Evolutionary conservation across 192 early-diverging fungal genomes (phyloP).

Genomic region (Tieghemiomyces parasiticus): DNA sequence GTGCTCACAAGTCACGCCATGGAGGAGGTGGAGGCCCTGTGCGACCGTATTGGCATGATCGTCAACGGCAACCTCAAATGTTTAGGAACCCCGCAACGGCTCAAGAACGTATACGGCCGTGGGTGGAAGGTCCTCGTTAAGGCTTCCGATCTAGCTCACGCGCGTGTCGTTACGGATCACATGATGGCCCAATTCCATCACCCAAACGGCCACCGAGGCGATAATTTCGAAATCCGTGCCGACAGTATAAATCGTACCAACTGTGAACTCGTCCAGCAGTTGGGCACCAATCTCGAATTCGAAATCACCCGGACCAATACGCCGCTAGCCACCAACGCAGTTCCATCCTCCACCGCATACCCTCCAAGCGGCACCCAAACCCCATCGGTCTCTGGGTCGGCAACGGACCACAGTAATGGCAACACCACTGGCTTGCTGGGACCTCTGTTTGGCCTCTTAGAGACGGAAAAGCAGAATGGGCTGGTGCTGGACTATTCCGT

Average conservation of each 20-base stretch:
- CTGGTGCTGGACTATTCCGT: conserved; percentile 38
- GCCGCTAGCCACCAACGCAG: background rate
- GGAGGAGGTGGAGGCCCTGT: conserved; percentile 29
- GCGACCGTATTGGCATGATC: conserved; percentile 30
- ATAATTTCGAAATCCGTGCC: no score
- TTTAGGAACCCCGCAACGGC: conserved; percentile 28
- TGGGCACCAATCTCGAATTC: conserved; percentile 23
- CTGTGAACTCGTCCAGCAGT: conserved; percentile 17
- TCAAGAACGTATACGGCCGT: conserved; percentile 31
- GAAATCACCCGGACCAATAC: conserved; percentile 15
- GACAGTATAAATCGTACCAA: conserved; percentile 13
- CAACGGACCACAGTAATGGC: background rate
- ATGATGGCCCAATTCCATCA: conserved; percentile 1
- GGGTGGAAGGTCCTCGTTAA: conserved; percentile 31
- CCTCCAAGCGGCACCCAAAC: no score
- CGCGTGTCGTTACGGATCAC: background rate
- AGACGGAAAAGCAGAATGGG: conserved; percentile 14
- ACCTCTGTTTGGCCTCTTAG: conserved; percentile 31
- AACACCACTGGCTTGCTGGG: conserved; percentile 23
- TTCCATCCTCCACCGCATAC: no score
- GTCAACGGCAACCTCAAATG: conserved; percentile 29
- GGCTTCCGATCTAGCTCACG: conserved; percentile 3
- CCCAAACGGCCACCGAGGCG: conserved; percentile 12
- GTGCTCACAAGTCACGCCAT: conserved; percentile 27
- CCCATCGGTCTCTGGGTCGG: conserved; percentile 11